Percentiles rank a stretch among this genome's conserved stretches.
Conservation (phyloP, 306 rosid genomes). For the Prunus mira region DNA sequence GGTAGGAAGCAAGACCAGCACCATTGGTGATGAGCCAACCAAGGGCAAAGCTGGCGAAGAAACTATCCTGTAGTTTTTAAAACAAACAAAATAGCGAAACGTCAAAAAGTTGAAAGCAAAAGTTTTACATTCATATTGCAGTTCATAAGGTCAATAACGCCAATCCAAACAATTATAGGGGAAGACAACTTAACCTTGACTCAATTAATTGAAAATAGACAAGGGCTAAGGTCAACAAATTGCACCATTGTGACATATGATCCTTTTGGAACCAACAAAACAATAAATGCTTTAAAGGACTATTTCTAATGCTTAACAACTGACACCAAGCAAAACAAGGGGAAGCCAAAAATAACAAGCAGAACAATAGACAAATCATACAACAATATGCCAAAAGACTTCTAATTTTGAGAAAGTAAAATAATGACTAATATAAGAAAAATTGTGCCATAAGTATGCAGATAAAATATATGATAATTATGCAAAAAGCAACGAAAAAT, state of each 20-base stretch:
- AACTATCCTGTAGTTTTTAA: constrained; percentile 56
- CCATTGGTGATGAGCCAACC: constrained; percentile 94
- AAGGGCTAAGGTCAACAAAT: background rate
- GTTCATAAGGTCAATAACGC: background rate
- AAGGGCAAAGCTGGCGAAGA: constrained; percentile 85
- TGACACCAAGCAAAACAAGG: background rate
- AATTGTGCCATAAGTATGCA: background rate
- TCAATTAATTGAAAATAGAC: background rate
- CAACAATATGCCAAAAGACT: background rate
- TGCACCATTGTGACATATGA: background rate
- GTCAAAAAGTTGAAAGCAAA: background rate
- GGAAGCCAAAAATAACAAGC: background rate
- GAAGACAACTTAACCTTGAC: background rate
- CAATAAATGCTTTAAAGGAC: background rate
- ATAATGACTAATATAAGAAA: background rate
- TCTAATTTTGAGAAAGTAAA: background rate
- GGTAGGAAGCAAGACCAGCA: constrained; percentile 90
- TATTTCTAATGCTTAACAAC: background rate
- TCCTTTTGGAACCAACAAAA: background rate
- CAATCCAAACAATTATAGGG: background rate
- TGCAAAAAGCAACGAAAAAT: background rate
- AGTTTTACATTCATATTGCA: background rate
- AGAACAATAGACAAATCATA: background rate
- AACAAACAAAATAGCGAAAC: background rate
- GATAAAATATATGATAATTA: background rate